Evolutionary conservation across 73 alveolate genomes (phyloP), one percentile per base, ranked within the genome.

Genomic region (Paramecium primaurelia): DNA sequence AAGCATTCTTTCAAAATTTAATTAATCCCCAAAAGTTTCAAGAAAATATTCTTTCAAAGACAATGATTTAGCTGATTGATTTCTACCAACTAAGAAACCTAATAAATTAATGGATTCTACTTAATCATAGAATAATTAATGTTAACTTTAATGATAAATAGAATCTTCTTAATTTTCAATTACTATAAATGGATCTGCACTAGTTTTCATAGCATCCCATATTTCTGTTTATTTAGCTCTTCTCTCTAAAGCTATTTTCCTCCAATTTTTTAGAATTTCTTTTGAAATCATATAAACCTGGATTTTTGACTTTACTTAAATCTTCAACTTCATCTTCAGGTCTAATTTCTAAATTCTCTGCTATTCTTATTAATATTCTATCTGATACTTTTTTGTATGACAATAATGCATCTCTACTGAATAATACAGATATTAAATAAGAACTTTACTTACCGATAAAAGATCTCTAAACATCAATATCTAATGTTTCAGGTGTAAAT

Each of bases 351-450:
- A 96, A 58, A 20, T 95, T 95, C 71, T 96, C 96, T 10, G 97
- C 99, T 59, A 95, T 94, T 93, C 96, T 93, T 40, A 93, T 93
- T n/a, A 96, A 44, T 8, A 96, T 87, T 84, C 99, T 93, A 92
- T 93, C 96, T 8, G 97, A 92, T 5, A 94, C 96, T 20, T 64
- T 71, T 22, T 89, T 83, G 80, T 93, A 94, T 28, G 99, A 98
- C 16, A 51, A 73, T n/a, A 96, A 86, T 22, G 96, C 84, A 44
- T 96, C 96, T 26, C 64, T 91, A 11, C 96, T 96, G 7, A 73
- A 77, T 26, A 95, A 59, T 0, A 88, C 71, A 54, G 93, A 60
- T 3, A 92, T 45, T 26, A 95, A 88, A 59, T 94, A 94, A 22
- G 92, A 93, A 22, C 93, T 37, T 44, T 26, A 80, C 22, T 93